Base-by-base conservation (phyloP, 2,329 filamentous ascomycete species). In the Trichoderma breve region DNA sequence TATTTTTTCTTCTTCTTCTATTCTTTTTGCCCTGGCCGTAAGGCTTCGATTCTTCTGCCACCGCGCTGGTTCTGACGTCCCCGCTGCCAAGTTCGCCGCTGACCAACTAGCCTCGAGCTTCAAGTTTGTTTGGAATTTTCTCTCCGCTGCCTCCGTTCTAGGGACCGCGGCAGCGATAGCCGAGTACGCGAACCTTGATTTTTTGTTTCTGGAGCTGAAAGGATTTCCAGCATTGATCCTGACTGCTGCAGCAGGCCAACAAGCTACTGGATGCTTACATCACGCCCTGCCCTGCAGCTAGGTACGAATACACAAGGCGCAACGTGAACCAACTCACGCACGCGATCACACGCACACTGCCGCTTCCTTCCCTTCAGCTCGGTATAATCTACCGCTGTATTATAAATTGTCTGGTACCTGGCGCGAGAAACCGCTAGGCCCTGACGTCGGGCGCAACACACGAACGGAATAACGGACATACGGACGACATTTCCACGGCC, bases 391-490 rank as follows among this genome's bases (percentile, higher is more conserved):
- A 34, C 55, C 26, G 30, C 67, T 36, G 67, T 53, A 62, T 70
- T 70, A 70, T 62, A 62, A 70, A 70, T 62, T 62, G 36, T 14
- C 28, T 43, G 43, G 36, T 68, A 60, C 36, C 39, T 70, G 66
- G 66, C 66, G 26, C 39, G n/a, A 30, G 36, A 51, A 66, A 60
- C 64, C 24, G 36, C 66, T 61, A 68, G 65, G 53, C 36, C 34
- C 53, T 43, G 18, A 21, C 28, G 55, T 69, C 66, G 53, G 57
- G 39, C 67, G 26, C 53, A n/a, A 14, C 36, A 36, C 36, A 7
- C 57, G 6, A 18, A 62, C 67, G 67, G 67, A 70, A 70, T 70
- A 70, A 70, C 67, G 67, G 67, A 70, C 57, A 70, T 70, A 62
- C 67, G 39, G 67, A 36, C 34, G 34, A 58, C 30, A 67, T 67